phyloP scores from a whole-genome alignment of 805 yeast genomes.

The Peterozyma xylosa region DNA sequence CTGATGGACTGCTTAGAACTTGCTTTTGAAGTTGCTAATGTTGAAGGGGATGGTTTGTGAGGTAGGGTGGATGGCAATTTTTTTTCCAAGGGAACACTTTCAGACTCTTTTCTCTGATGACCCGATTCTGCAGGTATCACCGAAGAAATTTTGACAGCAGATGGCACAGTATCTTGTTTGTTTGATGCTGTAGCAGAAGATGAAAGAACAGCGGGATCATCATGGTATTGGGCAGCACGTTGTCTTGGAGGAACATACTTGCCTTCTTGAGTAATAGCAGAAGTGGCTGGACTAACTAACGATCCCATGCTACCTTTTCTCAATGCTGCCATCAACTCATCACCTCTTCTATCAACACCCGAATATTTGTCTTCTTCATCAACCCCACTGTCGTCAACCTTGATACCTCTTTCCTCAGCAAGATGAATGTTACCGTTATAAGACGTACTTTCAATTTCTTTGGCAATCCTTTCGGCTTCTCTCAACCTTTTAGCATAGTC shows the following conservation, averaged over 20 bases:
- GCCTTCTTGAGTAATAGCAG: constrained; percentile 16
- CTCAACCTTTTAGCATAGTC: constrained; percentile 57
- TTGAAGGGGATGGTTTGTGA: constrained; percentile 14
- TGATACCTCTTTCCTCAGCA: constrained; percentile 85
- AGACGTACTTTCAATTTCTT: constrained; percentile 69
- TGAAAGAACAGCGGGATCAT: constrained; percentile 63
- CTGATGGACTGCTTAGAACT: constrained; percentile 15
- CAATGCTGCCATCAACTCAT: constrained; percentile 40
- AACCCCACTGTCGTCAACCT: constrained; percentile 72
- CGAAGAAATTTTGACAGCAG: not conserved
- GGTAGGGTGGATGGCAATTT: constrained; percentile 9
- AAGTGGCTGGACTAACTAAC: constrained; percentile 14
- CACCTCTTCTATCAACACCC: constrained; percentile 70
- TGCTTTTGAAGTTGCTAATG: constrained; percentile 4
- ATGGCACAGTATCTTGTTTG: not conserved
- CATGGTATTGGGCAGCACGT: constrained; percentile 40
- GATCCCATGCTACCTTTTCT: constrained; percentile 19
- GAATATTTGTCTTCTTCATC: constrained; percentile 97
- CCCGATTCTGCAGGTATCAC: not conserved
- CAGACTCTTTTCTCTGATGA: constrained; percentile 4
- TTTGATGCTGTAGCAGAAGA: constrained; percentile 29
- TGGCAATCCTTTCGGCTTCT: constrained; percentile 73
- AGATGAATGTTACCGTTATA: constrained; percentile 66
- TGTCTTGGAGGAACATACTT: constrained; percentile 52
- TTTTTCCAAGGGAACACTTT: not conserved